Percentiles rank a stretch among this genome's conserved stretches.
phyloP scores from a whole-genome alignment of 2,329 filamentous ascomycete genomes.

The Aspergillus carbonarius region DNA sequence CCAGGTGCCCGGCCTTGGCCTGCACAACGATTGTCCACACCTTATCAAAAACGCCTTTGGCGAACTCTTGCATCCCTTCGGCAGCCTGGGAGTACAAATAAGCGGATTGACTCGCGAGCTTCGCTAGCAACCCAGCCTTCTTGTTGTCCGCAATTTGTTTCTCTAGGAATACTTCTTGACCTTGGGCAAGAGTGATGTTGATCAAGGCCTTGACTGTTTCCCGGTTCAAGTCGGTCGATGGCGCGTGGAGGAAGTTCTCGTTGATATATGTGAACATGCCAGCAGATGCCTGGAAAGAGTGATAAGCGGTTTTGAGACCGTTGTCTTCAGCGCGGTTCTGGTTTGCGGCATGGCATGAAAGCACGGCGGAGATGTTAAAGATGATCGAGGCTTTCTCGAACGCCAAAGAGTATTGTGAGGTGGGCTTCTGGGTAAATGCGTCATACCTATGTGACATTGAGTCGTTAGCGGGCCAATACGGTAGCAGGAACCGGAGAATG shows the following conservation, averaged over 20 bases:
- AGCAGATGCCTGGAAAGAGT: constrained; percentile 95
- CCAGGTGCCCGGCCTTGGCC: constrained; percentile 77
- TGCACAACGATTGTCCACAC: constrained; percentile 75
- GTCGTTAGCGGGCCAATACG: constrained; percentile 2
- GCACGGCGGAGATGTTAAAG: constrained; percentile 96
- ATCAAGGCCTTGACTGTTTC: constrained; percentile 97
- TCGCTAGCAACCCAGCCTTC: constrained; percentile 87
- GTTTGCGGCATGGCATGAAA: constrained; percentile 91
- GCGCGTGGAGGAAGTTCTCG: constrained; percentile 97
- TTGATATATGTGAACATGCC: constrained; percentile 99
- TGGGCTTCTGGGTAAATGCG: constrained; percentile 98
- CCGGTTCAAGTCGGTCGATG: constrained; percentile 90
- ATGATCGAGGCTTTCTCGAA: constrained; percentile 99
- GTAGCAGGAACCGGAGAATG: background rate
- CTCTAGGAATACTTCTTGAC: constrained; percentile 95
- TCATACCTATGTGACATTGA: constrained; percentile 70
- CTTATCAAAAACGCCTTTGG: constrained; percentile 88
- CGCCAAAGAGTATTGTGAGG: constrained; percentile 90
- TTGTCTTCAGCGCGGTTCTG: constrained; percentile 91
- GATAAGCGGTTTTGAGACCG: constrained; percentile 93
- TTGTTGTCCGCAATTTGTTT: constrained; percentile 92
- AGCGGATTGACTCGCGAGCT: constrained; percentile 85
- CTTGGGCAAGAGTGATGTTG: constrained; percentile 88
- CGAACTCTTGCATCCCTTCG: constrained; percentile 90
- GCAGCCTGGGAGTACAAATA: constrained; percentile 84